phyloP scores from a whole-genome alignment of 2,329 filamentous ascomycete species.

The Beauveria sp. region DNA sequence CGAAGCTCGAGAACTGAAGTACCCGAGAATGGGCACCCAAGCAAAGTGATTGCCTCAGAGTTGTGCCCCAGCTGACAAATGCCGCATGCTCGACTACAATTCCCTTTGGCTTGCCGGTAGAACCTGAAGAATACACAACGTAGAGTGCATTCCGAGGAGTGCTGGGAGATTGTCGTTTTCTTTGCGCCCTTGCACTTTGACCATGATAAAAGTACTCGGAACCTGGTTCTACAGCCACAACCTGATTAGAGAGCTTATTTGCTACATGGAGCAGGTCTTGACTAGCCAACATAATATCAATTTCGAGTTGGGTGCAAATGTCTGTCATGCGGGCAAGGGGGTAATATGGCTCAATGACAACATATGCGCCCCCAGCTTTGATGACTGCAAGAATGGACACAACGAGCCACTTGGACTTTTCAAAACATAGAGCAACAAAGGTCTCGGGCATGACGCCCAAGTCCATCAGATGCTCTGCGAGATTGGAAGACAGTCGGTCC shows the following conservation, averaged over 20 bases:
- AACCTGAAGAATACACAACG: slow-evolving; percentile 48
- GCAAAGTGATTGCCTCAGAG: neutral
- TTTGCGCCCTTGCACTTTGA: neutral
- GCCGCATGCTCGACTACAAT: slow-evolving; percentile 27
- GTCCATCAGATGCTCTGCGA: slow-evolving; percentile 13
- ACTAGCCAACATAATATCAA: neutral
- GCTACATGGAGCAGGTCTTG: neutral
- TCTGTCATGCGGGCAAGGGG: neutral
- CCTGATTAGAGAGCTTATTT: neutral
- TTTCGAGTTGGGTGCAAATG: neutral
- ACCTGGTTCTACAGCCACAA: neutral
- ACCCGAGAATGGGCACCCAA: neutral
- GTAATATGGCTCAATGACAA: neutral
- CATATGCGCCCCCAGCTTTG: slow-evolving; percentile 18
- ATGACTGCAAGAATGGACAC: slow-evolving; percentile 19
- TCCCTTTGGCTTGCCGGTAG: slow-evolving; percentile 43
- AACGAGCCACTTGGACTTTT: slow-evolving; percentile 20
- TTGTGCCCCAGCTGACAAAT: neutral
- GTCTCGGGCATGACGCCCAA: slow-evolving; percentile 21
- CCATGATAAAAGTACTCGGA: neutral
- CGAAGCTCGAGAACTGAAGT: slow-evolving; percentile 11
- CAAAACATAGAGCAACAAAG: slow-evolving; percentile 17
- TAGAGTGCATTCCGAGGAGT: slow-evolving; percentile 11
- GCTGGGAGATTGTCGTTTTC: neutral
- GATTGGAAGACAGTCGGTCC: slow-evolving; percentile 12